A percentile compares a stretch with the other conserved stretches of the same genome.
Conservation (phyloP, 2,329 filamentous ascomycete species). For the Fusarium ramigenum region DNA sequence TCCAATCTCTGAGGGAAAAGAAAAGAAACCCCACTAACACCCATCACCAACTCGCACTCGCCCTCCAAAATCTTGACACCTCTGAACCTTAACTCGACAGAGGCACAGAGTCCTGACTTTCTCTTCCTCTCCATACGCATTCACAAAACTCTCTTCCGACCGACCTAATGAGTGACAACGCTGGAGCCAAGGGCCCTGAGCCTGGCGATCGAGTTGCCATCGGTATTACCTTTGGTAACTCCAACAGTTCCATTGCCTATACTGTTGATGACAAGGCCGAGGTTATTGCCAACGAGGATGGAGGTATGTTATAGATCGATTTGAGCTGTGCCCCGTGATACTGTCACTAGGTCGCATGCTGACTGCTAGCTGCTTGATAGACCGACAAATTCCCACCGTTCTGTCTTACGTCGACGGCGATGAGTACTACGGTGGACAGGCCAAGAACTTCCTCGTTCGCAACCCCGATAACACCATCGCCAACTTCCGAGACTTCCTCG, state of each 20-base stretch:
- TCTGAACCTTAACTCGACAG: slow-evolving; percentile 17
- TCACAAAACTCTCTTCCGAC: slow-evolving; percentile 7
- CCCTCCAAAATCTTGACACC: slow-evolving; percentile 38
- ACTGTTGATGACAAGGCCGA: slow-evolving; percentile 94
- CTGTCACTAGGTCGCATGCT: background rate
- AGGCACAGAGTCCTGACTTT: slow-evolving; percentile 19
- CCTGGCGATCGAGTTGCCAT: slow-evolving; percentile 77
- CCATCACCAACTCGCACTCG: slow-evolving; percentile 24
- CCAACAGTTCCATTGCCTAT: slow-evolving; percentile 95
- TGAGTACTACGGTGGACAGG: slow-evolving; percentile 95
- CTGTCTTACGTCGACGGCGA: slow-evolving; percentile 96
- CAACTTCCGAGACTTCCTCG: slow-evolving; percentile 95
- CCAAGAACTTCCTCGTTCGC: slow-evolving; percentile 91
- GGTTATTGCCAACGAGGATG: slow-evolving; percentile 99
- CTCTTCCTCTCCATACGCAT: slow-evolving; percentile 4
- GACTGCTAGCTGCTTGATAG: slow-evolving; percentile 55
- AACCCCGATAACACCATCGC: slow-evolving; percentile 94
- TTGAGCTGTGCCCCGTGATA: background rate
- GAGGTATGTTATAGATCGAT: slow-evolving; percentile 67
- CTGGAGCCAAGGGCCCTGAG: slow-evolving; percentile 56
- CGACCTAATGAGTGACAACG: slow-evolving; percentile 58
- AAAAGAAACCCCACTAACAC: slow-evolving; percentile 39
- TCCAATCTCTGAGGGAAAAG: slow-evolving; percentile 36
- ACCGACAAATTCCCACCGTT: slow-evolving; percentile 95
- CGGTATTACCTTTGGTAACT: slow-evolving; percentile 97